Base-by-base conservation (phyloP, 2,329 filamentous ascomycete genomes). In the Ustulina deusta region DNA sequence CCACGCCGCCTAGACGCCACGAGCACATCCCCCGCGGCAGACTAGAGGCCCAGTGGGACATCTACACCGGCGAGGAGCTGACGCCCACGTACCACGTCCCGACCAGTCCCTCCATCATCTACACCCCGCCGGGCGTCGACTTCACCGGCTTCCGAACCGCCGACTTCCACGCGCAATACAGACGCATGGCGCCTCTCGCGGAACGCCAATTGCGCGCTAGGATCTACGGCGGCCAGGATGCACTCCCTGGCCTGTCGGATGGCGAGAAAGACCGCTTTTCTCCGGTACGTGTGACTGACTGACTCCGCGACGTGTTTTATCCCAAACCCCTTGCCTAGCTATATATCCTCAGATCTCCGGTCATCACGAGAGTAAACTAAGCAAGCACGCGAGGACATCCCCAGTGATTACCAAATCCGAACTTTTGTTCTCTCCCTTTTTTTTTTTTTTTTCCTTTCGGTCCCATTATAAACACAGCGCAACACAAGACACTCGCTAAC, bases 131-230 rank as follows among this genome's bases (percentile, higher is more conserved):
- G 6, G 77, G 73, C 3, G 38, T 76, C 11, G 65, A 68, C 5
- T 65, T 72, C 60, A 42, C 64, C 3, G 38, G 67, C 15, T 62
- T 52, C 15, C 58, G 51, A 5, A 66, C 64, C 1, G 34, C 59
- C 13, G 59, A 58, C 11, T 77, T 78, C 52, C 69, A 74, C n/a
- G 52, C 57, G 1, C 64, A 74, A 22, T 80, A 76, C 49, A 69
- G 69, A 15, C 76, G 74, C 54, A 81, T 81, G 79, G 74, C 73
- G 13, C 78, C 78, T 1, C 54, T 69, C 5, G 71, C 70, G 1
- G 76, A 69, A 15, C 66, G 71, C 34, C 66, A 71, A 17, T 61
- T 78, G 9, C 74, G 71, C 22, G 59, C 68, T 11, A 61, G 66
- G 15, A 11, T 70, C 7, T 74, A 74, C 25, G 72, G 72, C 6